Percentiles rank a stretch among this genome's conserved stretches.
These are phyloP conservation scores for Neocucurbitaria cava DNA, from an alignment of 2,329 filamentous ascomycete genomes.

Conservation along the genomic window DNA sequence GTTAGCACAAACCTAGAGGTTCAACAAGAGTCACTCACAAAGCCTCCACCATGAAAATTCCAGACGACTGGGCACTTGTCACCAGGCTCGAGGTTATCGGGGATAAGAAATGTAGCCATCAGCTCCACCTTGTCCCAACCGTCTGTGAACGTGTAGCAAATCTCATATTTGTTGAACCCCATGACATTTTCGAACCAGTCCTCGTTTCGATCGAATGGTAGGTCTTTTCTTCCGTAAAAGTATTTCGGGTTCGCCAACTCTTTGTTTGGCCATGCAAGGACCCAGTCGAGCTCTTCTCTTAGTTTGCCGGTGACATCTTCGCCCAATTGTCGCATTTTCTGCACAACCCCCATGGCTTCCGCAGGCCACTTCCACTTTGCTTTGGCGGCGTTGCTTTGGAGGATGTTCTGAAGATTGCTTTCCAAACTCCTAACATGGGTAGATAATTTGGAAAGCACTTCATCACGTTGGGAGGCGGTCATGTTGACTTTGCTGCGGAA, in stretches of 20 bases:
- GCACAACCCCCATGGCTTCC: neutral
- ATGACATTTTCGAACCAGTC: neutral
- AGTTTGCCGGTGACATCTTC: neutral
- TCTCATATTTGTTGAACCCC: neutral
- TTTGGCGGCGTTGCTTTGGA: neutral
- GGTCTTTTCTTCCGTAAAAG: neutral
- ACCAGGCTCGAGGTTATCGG: neutral
- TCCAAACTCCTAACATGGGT: neutral
- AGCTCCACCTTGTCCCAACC: neutral
- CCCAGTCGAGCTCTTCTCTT: neutral
- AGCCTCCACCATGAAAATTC: constrained; percentile 3
- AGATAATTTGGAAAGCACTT: neutral
- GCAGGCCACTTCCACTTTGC: neutral
- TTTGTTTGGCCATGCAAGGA: neutral
- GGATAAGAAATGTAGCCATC: neutral
- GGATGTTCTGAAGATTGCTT: neutral
- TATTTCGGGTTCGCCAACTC: neutral
- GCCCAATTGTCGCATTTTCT: neutral
- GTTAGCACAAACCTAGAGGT: neutral
- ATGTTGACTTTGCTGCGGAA: neutral
- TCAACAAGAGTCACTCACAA: neutral
- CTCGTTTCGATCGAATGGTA: neutral
- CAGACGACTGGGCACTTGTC: neutral
- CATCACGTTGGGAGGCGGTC: neutral
- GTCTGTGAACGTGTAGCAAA: neutral